phyloP scores from a whole-genome alignment of 345 rosid genomes.

The Brassica rapa region DNA sequence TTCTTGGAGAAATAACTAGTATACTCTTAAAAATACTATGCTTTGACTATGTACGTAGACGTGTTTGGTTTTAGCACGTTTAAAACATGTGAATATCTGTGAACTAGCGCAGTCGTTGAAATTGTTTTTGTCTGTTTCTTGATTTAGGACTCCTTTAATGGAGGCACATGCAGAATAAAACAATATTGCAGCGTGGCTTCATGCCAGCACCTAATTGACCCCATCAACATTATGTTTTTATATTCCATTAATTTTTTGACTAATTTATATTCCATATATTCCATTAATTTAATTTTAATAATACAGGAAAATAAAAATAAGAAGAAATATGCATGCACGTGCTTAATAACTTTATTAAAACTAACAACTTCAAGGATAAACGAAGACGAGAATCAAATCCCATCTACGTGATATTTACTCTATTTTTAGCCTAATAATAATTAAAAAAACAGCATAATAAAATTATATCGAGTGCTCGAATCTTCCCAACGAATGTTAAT shows the following conservation, averaged over 20 bases:
- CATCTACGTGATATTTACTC: conserved; percentile 28
- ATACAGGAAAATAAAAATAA: neutral
- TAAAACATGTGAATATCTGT: conserved; percentile 8
- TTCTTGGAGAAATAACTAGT: no score
- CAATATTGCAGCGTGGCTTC: conserved; percentile 25
- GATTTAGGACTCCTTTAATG: conserved; percentile 23
- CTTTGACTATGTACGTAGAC: no score
- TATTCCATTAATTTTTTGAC: neutral
- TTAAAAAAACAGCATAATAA: neutral
- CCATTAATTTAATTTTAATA: neutral
- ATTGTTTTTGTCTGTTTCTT: conserved; percentile 17
- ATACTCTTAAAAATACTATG: no score
- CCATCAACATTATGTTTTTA: conserved; percentile 18
- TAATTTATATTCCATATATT: no score
- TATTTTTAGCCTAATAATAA: neutral
- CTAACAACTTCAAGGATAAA: neutral
- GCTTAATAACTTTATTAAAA: conserved; percentile 8
- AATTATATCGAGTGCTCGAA: neutral
- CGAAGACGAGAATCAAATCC: neutral
- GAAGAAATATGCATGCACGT: conserved; percentile 28
- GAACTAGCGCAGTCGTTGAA: conserved; percentile 18
- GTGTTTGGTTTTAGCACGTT: conserved; percentile 22
- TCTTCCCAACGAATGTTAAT: neutral
- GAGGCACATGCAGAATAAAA: conserved; percentile 33
- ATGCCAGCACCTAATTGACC: neutral